These are phyloP conservation scores for Allium fistulosum DNA, from an alignment of 106 monocot species.

Conservation along the genomic window DNA sequence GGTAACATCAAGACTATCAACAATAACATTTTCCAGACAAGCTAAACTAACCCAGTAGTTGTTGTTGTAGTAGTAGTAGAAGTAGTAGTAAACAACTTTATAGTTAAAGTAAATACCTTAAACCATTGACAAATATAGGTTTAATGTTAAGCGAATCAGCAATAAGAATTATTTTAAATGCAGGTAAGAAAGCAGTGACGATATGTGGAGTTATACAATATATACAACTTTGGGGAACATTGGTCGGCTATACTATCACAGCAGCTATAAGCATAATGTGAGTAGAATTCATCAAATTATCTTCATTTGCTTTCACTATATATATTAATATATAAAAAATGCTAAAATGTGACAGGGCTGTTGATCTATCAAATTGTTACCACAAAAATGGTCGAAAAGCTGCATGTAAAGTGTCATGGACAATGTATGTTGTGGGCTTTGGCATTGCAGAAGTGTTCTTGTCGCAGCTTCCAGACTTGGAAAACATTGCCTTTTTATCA, in stretches of 20 bases:
- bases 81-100: too few species aligned
- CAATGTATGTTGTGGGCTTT: constrained; percentile 20
- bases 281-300: neutral
- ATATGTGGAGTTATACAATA: constrained; percentile 31
- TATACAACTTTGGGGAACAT: constrained; percentile 29
- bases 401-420: constrained; percentile 22
- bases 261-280: constrained; percentile 46
- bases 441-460: constrained; percentile 35
- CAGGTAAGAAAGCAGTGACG: constrained; percentile 20
- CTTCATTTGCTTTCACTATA: too few species aligned
- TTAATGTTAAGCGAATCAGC: too few species aligned
- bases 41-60: too few species aligned
- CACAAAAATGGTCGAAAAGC: constrained; percentile 19
- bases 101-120: too few species aligned
- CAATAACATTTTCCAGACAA: too few species aligned
- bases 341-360: constrained; percentile 11
- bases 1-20: too few species aligned
- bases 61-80: too few species aligned
- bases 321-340: too few species aligned
- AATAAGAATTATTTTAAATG: neutral
- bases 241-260: constrained; percentile 57
- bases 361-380: constrained; percentile 24
- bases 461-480: constrained; percentile 46
- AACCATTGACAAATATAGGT: too few species aligned
- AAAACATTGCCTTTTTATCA: constrained; percentile 37